Evolutionary conservation across 257 asterid species (phyloP), one percentile per base, ranked within the genome.

Genomic region (Nicotiana knightiana): DNA sequence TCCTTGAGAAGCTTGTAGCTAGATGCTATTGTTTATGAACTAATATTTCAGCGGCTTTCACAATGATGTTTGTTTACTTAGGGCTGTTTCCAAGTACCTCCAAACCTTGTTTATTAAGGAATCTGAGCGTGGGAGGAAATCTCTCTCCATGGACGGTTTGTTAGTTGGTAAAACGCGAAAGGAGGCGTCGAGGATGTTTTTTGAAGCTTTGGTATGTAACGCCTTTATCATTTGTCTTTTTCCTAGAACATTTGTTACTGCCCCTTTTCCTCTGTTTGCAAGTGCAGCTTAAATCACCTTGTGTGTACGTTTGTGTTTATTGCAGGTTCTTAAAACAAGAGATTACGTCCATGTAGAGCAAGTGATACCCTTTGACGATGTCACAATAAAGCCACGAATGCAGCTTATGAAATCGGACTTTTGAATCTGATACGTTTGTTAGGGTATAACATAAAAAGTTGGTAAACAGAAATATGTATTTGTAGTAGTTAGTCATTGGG

Each of bases 181-280:
- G 92, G 99, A 96, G 88, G 98, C 99, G 2, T 94, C 97, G 32
- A 90, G 99, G 85, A 90, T 96, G 98, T 96, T 96, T 82, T 96
- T 96, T 64, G 99, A 94, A 86, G 76, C 99, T 83, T 77, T 96
- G 99, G 99, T 96, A 93, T 4, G 87, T 53, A 30, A 32, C 35
- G 35, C 35, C 35, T 32, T 4, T 32, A 32, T 32, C 35, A 3
- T 32, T 32, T 32, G 35, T 32, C 35, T 32, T 32, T 32, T 32
- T 32, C 35, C 4, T 32, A 32, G 35, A 32, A 32, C 35, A 32
- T 32, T 32, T 32, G 35, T 32, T 32, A 32, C 35, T 26, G 33
- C 26, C 66, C 66, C 21, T n/a, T 68, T 37, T 0, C 16, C 30
- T 3, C 9, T n/a, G 18, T 17, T 8, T 76, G 43, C 46, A 51